Conservation (phyloP, 768 basidiomycete species). For the Leccinum sublutescens region DNA sequence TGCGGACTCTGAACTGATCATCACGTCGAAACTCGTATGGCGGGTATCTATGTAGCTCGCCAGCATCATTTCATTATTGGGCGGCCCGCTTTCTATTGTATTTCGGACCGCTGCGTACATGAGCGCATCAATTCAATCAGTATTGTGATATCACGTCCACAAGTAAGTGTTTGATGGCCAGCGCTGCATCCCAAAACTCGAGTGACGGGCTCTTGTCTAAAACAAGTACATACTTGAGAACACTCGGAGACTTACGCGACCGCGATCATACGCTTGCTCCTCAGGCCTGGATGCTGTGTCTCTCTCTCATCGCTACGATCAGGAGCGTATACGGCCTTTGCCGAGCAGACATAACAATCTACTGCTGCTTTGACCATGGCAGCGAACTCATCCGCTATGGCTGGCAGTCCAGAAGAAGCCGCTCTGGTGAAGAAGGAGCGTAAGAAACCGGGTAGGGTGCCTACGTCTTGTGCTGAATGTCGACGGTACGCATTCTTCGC, state of each 20-base stretch:
- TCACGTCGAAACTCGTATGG: not conserved
- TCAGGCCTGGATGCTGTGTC: not conserved
- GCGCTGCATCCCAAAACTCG: not conserved
- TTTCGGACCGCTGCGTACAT: not conserved
- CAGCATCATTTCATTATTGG: not conserved
- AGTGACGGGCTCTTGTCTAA: not conserved
- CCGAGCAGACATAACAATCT: conserved; percentile 1
- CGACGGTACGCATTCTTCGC: conserved; percentile 30
- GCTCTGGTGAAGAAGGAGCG: conserved; percentile 32
- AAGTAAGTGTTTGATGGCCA: not conserved
- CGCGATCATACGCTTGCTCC: not conserved
- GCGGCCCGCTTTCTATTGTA: not conserved
- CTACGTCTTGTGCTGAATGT: conserved; percentile 42
- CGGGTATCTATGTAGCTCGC: not conserved
- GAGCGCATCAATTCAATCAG: not conserved
- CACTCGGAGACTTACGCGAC: not conserved
- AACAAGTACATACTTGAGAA: not conserved
- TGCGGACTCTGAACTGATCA: not conserved
- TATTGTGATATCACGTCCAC: not conserved
- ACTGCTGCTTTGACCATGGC: not conserved
- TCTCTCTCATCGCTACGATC: not conserved
- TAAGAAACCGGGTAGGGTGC: conserved; percentile 49
- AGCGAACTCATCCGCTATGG: conserved; percentile 2
- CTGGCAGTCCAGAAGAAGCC: conserved; percentile 8
- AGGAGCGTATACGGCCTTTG: conserved; percentile 6